Base-by-base conservation (phyloP, 2,329 filamentous ascomycete species). In the Stagonosporopsis vannaccii region DNA sequence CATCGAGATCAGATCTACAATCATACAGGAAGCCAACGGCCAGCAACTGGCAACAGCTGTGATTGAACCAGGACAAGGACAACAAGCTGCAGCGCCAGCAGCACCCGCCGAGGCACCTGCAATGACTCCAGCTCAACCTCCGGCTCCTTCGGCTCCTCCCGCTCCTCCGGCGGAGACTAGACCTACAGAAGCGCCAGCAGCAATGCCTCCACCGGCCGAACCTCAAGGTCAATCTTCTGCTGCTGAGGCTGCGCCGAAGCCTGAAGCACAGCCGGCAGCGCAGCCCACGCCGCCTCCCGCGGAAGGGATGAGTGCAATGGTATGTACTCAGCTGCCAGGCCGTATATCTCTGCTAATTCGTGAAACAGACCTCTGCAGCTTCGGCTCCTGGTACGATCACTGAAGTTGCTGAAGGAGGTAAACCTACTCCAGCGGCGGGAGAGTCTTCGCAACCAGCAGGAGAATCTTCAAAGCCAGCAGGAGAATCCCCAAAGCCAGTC, bases 1-100 rank as follows among this genome's bases (percentile, higher is more conserved):
- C 9, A 63, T 60, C 33, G 51, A 56, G 51, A 48, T 60, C 26
- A 58, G 58, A 35, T 53, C 61, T 42, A 61, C 58, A 20, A 59
- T 56, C 43, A 46, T 64, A 15, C 49, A 59, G 23, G 50, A 54
- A 22, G 50, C 45, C 23, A 58, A 58, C 13, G 53, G 44, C 8
- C 60, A 57, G 37, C 50, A 65, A 25, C 37, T 60, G 9, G 22
- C 45, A 41, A 43, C 58, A 19, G 59, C 60, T 4, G 43, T 54
- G 17, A 47, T 63, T 4, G 22, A 61, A 4, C 52, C 42, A 19
- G 45, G 53, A 9, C 56, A 42, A 33, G 54, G 45, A 32, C 48
- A 59, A 19, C 53, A 61, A 26, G 26, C 55, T 30, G 51, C 56
- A 3, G 56, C 48, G 7, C 40, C 51, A 9, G 45, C 51, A 37